Percentiles rank a stretch among this genome's conserved stretches.
phyloP scores from a whole-genome alignment of 768 basidiomycete genomes.

The Trichaptum fuscoviolaceum region DNA sequence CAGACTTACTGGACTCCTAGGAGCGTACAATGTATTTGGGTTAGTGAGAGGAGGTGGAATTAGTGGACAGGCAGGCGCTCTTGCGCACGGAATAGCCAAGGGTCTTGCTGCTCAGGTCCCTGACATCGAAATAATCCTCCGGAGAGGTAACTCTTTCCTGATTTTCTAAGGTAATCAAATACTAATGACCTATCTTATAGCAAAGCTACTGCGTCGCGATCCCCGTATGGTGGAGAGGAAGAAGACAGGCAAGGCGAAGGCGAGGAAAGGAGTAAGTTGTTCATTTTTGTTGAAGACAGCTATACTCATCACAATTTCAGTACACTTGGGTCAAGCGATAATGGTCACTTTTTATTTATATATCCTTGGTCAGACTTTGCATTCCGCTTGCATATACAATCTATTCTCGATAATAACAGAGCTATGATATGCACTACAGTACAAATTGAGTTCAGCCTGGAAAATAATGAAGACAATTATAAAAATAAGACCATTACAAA shows the following conservation, averaged over 20 bases:
- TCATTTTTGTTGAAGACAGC: conserved; percentile 8
- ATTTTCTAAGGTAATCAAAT: conserved; percentile 1
- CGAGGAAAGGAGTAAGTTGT: conserved; percentile 78
- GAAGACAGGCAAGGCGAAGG: conserved; percentile 90
- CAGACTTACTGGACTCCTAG: conserved; percentile 75
- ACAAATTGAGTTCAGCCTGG: conserved; percentile 5
- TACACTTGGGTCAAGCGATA: conserved; percentile 97
- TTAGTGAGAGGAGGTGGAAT: conserved; percentile 79
- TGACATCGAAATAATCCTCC: conserved; percentile 56
- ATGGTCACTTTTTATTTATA: conserved; percentile 6
- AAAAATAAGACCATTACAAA: neutral
- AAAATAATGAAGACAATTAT: neutral
- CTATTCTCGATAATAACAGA: conserved; percentile 7
- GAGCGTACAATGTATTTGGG: conserved; percentile 69
- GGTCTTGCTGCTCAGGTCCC: conserved; percentile 70
- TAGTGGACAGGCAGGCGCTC: conserved; percentile 89
- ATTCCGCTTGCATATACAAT: conserved; percentile 5
- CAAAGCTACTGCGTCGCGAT: conserved; percentile 83
- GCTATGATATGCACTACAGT: conserved; percentile 10
- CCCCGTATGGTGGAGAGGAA: conserved; percentile 98
- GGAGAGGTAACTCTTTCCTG: conserved; percentile 52
- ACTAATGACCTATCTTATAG: conserved; percentile 33
- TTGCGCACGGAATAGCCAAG: conserved; percentile 72
- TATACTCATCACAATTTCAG: conserved; percentile 33
- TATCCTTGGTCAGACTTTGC: neutral